Base-by-base conservation (phyloP, 352 stramenopile genomes). In the Phytophthora cryptogea region DNA sequence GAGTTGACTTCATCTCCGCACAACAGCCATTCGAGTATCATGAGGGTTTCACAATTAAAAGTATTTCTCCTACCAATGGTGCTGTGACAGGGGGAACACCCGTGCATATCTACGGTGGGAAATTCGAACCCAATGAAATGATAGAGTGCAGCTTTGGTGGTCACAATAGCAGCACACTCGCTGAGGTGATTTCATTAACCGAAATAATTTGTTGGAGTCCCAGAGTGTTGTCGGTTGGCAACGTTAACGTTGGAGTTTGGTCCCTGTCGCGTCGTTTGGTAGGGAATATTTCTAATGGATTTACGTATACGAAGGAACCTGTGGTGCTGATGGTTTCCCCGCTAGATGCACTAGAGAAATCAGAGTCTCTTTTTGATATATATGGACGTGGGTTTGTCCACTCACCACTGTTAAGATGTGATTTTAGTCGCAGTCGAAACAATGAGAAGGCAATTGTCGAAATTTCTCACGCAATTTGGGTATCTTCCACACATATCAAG, bases 351-450 rank as follows among this genome's bases (percentile, higher is more conserved):
- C 69, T 92, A 17, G 77, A 88, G 46, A 71, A 70, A 11, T 59
- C 33, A 1, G 37, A 68, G 27, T 78, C 77, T 5, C 41, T 83
- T 4, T 80, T 90, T 56, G 73, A 90, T 48, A 56, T 90, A 6
- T 92, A 78, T 54, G 83, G 80, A 0, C 47, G 70, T 13, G 83
- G 75, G 0, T 92, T 90, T 54, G 39, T 78, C 35, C 72, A 68
- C 8, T 85, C 80, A 7, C 49, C 74, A 1, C n/a, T 61, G 0
- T 68, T 90, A n/a, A 47, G 44, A 16, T 92, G 82, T 41, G 50
- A 36, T 6, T 87, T 92, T 56, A 44, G 44, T n/a, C 16, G 28
- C 6, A 50, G 36, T 9, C 4, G 3, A 10, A 42, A 31, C 11
- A 32, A 35, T 37, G n/a, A 30, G 10, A 23, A 39, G 13, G 13